Evolutionary conservation across 345 rosid genomes (phyloP).

Genomic region (Bruguiera parviflora): DNA sequence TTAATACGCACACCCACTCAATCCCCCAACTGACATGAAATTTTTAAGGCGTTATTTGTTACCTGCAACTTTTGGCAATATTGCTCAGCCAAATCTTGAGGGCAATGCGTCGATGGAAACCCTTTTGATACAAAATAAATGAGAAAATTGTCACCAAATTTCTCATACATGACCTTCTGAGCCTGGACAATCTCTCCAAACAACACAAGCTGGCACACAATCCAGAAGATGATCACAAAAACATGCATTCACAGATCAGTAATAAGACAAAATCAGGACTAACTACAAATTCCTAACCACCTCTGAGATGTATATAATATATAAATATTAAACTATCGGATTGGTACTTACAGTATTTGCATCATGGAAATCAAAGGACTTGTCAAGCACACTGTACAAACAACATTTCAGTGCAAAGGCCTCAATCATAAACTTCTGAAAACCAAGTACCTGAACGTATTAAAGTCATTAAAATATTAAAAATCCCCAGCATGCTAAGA

Average conservation of each 20-base stretch:
- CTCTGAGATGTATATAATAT: not conserved
- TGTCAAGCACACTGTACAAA: constrained; percentile 77
- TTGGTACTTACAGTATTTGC: constrained; percentile 72
- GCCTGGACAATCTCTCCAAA: constrained; percentile 81
- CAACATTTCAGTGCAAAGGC: constrained; percentile 76
- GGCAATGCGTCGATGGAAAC: constrained; percentile 54
- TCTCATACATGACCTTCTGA: constrained; percentile 95
- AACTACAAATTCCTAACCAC: not conserved
- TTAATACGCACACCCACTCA: not conserved
- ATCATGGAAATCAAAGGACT: constrained; percentile 81
- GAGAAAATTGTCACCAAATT: constrained; percentile 77
- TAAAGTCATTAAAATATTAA: constrained; percentile 12
- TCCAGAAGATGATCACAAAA: constrained; percentile 4
- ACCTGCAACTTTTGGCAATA: constrained; percentile 94
- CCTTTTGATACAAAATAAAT: constrained; percentile 52
- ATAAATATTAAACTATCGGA: not conserved
- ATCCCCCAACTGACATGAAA: not conserved
- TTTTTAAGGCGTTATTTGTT: not conserved
- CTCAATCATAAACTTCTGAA: constrained; percentile 67
- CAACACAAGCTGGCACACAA: constrained; percentile 57
- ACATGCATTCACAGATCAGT: not conserved
- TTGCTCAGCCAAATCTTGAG: constrained; percentile 66
- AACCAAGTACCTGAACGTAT: constrained; percentile 72
- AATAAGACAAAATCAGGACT: too few species aligned
- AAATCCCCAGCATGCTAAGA: not conserved